Evolutionary conservation across 164 flowering plant genomes (phyloP).

Genomic region (Annona squamosa): DNA sequence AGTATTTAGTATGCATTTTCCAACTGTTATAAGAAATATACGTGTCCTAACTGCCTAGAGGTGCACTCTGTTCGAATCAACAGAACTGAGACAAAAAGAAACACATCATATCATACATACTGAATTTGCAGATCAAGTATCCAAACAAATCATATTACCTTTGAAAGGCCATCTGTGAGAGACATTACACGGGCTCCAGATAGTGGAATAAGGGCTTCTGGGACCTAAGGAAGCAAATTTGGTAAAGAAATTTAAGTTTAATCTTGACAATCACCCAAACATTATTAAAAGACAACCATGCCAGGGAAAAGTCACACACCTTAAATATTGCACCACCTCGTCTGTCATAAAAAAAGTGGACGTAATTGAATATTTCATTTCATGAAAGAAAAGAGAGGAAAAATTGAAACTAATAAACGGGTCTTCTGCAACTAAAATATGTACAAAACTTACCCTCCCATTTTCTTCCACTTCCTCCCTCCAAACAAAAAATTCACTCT

Average conservation of each 20-base stretch:
- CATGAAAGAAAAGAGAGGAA: background rate
- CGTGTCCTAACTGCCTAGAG: background rate
- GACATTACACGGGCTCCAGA: constrained; percentile 97
- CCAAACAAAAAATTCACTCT: constrained; percentile 81
- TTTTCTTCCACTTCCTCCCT: constrained; percentile 93
- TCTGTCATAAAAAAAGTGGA: constrained; percentile 37
- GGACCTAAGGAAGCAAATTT: constrained; percentile 49
- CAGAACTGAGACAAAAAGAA: background rate
- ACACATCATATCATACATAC: background rate
- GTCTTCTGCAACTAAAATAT: background rate
- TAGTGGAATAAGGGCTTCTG: constrained; percentile 90
- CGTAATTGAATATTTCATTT: constrained; percentile 19
- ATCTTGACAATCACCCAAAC: constrained; percentile 5
- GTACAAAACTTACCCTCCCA: constrained; percentile 73
- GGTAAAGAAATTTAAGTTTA: constrained; percentile 9
- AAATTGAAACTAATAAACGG: background rate
- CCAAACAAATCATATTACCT: constrained; percentile 37
- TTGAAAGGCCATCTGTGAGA: constrained; percentile 88
- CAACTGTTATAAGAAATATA: background rate
- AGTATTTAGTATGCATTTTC: background rate
- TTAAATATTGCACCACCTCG: constrained; percentile 84
- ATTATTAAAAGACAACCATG: constrained; percentile 15
- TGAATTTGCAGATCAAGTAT: background rate
- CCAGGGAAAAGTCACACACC: constrained; percentile 37
- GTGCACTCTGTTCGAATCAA: background rate